Evolutionary conservation across 2,329 filamentous ascomycete genomes (phyloP), one percentile per base, ranked within the genome.

Genomic region (Cordyceps cateniannulata): DNA sequence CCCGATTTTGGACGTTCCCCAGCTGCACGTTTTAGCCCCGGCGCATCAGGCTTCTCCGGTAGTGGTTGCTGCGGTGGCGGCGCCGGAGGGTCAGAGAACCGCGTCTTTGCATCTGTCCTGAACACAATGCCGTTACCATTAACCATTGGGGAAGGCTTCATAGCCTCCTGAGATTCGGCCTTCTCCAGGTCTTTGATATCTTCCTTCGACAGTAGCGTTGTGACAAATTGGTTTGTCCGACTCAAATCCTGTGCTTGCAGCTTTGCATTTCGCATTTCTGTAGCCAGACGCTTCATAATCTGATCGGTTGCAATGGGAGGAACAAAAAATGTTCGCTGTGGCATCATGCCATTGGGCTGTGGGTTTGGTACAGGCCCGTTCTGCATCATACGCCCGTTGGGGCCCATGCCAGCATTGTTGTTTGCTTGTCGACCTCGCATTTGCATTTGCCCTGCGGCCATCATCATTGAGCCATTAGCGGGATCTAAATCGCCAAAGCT

Each of bases 401-500:
- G 83, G 20, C 75, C 77, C 68, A 86, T 81, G 2, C 85, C 85
- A n/a, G 81, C 78, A 68, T 88, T 86, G 67, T 88, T 86, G 67
- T 85, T 90, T 47, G 85, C 84, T 16, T 84, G 82, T 69, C 90
- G 84, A 9, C 88, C 88, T 63, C 90, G 84, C 69, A 88, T 82
- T 62, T 90, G 87, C 63, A 88, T 81, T 42, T 87, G 84, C 51
- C 87, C 86, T 5, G 86, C 82, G 6, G 85, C 84, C 64, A 89
- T 85, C 75, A 93, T 83, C 74, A 93, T 84, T 35, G 84, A 83
- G 62, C 85, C 85, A 64, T 90, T 89, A 25, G 89, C 85, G 4
- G 91, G 90, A 70, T 97, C 92, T 32, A 98, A 80, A 68, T 98
- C 93, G 51, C 91, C 91, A 76, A 96, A 96, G 69, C 89, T 96